Evolutionary conservation across 1,284 basidiomycete genomes (phyloP).

Genomic region (Sparassis latifolia): DNA sequence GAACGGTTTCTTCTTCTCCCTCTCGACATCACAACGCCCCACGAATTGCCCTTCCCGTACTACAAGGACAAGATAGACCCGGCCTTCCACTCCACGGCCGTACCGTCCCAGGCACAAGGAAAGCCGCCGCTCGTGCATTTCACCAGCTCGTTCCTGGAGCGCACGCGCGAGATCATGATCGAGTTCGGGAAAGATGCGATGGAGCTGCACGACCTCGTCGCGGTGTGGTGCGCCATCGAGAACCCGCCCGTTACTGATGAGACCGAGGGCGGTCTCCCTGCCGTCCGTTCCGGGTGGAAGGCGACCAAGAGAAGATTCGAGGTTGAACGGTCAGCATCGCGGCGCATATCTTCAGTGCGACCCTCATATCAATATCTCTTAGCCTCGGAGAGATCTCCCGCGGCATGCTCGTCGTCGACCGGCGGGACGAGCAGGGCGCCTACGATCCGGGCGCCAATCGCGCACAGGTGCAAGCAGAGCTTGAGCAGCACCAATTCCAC

Average conservation of each 20-base stretch:
- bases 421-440: slow-evolving; percentile 50
- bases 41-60: slow-evolving; percentile 68
- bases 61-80: slow-evolving; percentile 53
- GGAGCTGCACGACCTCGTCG: slow-evolving; percentile 81
- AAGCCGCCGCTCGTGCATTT: slow-evolving; percentile 65
- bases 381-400: slow-evolving; percentile 53
- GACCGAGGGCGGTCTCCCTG: slow-evolving; percentile 17
- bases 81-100: slow-evolving; percentile 40
- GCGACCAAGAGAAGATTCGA: slow-evolving; percentile 50
- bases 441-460: slow-evolving; percentile 61
- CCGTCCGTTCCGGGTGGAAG: slow-evolving; percentile 45
- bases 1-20: slow-evolving; percentile 70
- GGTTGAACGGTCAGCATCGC: slow-evolving; percentile 54
- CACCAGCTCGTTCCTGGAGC: slow-evolving; percentile 72
- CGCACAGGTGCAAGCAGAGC: slow-evolving; percentile 48
- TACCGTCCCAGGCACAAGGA: slow-evolving; percentile 36
- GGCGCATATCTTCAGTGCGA: neutral
- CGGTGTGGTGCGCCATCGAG: slow-evolving; percentile 74
- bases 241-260: slow-evolving; percentile 44
- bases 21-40: slow-evolving; percentile 76
- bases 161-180: slow-evolving; percentile 65
- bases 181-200: slow-evolving; percentile 75
- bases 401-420: slow-evolving; percentile 72
- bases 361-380: neutral
- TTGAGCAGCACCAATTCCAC: slow-evolving; percentile 32